Evolutionary conservation across 192 early-diverging fungal genomes (phyloP), one percentile per base, ranked within the genome.

Genomic region (Coemansia sp.): DNA sequence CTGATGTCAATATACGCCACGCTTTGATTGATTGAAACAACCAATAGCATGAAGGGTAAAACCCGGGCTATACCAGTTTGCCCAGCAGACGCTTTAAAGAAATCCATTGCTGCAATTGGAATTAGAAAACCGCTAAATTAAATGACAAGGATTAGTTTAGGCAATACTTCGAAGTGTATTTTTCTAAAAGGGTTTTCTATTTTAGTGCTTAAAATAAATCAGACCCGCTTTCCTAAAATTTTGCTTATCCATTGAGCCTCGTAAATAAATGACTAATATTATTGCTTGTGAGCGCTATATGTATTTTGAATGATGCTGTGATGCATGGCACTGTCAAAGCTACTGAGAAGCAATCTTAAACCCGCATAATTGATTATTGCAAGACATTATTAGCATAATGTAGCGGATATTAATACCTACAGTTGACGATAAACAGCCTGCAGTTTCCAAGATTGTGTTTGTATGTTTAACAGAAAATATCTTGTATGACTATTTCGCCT

Each of bases 1-100:
- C 50, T 23, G 6, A 52, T 52, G 50, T 52, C 50, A 52, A 52
- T 52, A 52, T 52, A 52, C 23, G 50, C 50, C 50, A 52, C 50
- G 24, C 50, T 24, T 52, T 18, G 1, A 24, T 50, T 52, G 39
- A 42, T 52, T 52, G 24, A 14, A 27, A 24, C 25, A 24, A 23
- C 39, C 50, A 52, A 52, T 52, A 27, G 9, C 50, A 52, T n/a
- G n/a, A n/a, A 8, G 3, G 24, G 25, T 23, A 52, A 22, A 52
- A 52, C 27, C 50, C 39, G 39, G 13, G 13, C 3, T 42, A 42
- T 16, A 42, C 8, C 3, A 32, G 30, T 32, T 3, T 32, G 8
- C 8, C 30, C 8, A 42, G 39, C 2, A n/a, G n/a, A n/a, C n/a
- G n/a, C n/a, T n/a, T 16, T 42, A 42, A 16, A 42, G 11, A 16